These are phyloP conservation scores for Aspergillus floridensis DNA, from an alignment of 2,329 filamentous ascomycete genomes.

Conservation along the genomic window DNA sequence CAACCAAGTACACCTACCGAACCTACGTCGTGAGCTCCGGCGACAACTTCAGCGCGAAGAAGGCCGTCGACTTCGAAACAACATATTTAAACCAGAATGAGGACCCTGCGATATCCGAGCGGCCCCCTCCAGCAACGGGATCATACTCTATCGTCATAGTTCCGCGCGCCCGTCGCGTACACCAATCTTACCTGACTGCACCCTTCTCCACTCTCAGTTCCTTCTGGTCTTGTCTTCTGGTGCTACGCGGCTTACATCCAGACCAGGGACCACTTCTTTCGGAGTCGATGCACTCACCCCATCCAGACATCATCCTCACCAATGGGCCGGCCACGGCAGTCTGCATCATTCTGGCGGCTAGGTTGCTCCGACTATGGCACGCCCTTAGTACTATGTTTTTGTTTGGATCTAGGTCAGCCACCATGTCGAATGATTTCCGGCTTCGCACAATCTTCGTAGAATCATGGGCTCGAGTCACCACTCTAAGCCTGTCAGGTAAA, in stretches of 20 bases:
- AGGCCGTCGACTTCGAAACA: slow-evolving; percentile 64
- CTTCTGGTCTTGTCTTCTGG: slow-evolving; percentile 59
- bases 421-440: slow-evolving; percentile 44
- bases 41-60: slow-evolving; percentile 67
- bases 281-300: slow-evolving; percentile 35
- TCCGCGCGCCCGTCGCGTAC: slow-evolving; percentile 73
- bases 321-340: slow-evolving; percentile 90
- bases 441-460: slow-evolving; percentile 84
- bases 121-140: slow-evolving; percentile 4
- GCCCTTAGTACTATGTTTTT: slow-evolving; percentile 14
- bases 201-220: slow-evolving; percentile 67
- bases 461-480: slow-evolving; percentile 82
- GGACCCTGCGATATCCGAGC: slow-evolving; percentile 6
- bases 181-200: slow-evolving; percentile 74
- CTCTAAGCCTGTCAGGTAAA: slow-evolving; percentile 79
- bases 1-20: slow-evolving; percentile 58
- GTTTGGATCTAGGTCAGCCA: slow-evolving; percentile 15
- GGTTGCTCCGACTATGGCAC: slow-evolving; percentile 55
- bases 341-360: slow-evolving; percentile 62
- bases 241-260: slow-evolving; percentile 48
- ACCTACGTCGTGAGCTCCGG: slow-evolving; percentile 80
- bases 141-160: slow-evolving; percentile 66
- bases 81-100: slow-evolving; percentile 19
- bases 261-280: slow-evolving; percentile 29
- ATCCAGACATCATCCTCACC: slow-evolving; percentile 74